Base-by-base conservation (phyloP, 2,329 filamentous ascomycete genomes). In the Zasmidium angulare region DNA sequence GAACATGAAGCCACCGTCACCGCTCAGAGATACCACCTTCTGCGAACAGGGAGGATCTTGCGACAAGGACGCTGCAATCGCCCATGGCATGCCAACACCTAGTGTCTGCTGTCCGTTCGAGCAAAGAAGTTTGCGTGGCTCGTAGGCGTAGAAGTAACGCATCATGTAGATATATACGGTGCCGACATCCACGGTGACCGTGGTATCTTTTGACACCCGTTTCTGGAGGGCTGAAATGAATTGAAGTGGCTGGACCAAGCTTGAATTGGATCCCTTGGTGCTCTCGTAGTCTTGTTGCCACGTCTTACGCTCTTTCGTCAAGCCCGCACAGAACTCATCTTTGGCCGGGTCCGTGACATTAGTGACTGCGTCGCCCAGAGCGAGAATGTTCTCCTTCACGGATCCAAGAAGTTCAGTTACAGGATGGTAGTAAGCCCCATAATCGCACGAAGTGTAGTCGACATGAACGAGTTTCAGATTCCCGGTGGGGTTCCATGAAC, bases 1-100 rank as follows among this genome's bases (percentile, higher is more conserved):
- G 72, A 80, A 81, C 72, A 81, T 79, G 70, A 81, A 81, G 20
- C 79, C 79, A 19, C 79, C 79, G 64, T 81, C 79, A 46, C 79
- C 79, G 56, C 72, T 76, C 48, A 81, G 59, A 43, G 72, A 76
- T 40, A 81, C 68, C 23, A 81, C 78, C 56, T 81, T 81, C 14
- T 73, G 61, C 1, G 73, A 73, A 66, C 76, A 78, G 0, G 77
- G 77, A 2, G 76, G 76, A 2, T 72, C 66, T 63, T 81, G 78
- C 0, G 72, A 69, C 0, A 81, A 69, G 0, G 76, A 79, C 0
- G 79, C 75, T 12, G 76, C 77, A 50, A 81, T 81, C 4, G 79
- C 79, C 78, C 79, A 81, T 0, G 78, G 79, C 12, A 81, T 72
- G 2, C 77, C 78, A 1, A 81, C 77, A 43, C 78, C 79, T 0